phyloP scores from a whole-genome alignment of 805 yeast species.

The Metschnikowia baotianmanensis region DNA sequence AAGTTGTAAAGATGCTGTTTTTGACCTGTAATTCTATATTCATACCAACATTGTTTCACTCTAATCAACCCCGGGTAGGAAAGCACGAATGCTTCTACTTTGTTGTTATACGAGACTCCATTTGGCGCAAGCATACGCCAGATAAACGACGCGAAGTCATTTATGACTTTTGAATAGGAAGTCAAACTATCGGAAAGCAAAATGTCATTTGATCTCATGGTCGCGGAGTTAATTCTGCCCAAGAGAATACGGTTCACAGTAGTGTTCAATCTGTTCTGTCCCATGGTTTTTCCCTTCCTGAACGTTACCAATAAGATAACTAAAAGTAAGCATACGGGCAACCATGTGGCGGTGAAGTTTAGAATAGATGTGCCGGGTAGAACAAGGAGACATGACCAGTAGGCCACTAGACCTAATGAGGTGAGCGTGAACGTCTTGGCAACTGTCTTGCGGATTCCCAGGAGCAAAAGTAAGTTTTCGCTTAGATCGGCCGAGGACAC shows the following conservation, averaged over 20 bases:
- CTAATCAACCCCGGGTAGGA: slow-evolving; percentile 71
- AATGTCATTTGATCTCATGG: slow-evolving; percentile 73
- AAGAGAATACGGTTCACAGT: slow-evolving; percentile 51
- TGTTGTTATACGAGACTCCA: slow-evolving; percentile 21
- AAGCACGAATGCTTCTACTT: slow-evolving; percentile 32
- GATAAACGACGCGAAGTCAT: slow-evolving; percentile 62
- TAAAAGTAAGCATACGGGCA: slow-evolving; percentile 3
- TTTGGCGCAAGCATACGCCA: slow-evolving; percentile 38
- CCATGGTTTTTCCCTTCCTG: slow-evolving; percentile 34
- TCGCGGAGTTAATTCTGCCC: slow-evolving; percentile 58
- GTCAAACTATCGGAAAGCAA: slow-evolving; percentile 81
- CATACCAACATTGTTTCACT: slow-evolving; percentile 76
- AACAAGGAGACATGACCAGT: slow-evolving; percentile 11
- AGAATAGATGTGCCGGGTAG: slow-evolving; percentile 3
- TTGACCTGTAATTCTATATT: slow-evolving; percentile 52
- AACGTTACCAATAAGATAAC: slow-evolving; percentile 24
- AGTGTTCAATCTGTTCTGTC: slow-evolving; percentile 43
- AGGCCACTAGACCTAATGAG: slow-evolving; percentile 18
- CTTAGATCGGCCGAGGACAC: slow-evolving; percentile 27
- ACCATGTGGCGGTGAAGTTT: slow-evolving; percentile 1
- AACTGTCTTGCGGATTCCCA: slow-evolving; percentile 36
- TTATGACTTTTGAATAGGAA: slow-evolving; percentile 72
- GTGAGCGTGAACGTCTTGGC: slow-evolving; percentile 25
- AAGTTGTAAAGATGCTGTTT: slow-evolving; percentile 65
- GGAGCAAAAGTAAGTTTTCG: slow-evolving; percentile 32